Percentiles rank a stretch among this genome's conserved stretches.
These are phyloP conservation scores for Colletotrichum sp. DNA, from an alignment of 2,329 filamentous ascomycete species.

Conservation along the genomic window DNA sequence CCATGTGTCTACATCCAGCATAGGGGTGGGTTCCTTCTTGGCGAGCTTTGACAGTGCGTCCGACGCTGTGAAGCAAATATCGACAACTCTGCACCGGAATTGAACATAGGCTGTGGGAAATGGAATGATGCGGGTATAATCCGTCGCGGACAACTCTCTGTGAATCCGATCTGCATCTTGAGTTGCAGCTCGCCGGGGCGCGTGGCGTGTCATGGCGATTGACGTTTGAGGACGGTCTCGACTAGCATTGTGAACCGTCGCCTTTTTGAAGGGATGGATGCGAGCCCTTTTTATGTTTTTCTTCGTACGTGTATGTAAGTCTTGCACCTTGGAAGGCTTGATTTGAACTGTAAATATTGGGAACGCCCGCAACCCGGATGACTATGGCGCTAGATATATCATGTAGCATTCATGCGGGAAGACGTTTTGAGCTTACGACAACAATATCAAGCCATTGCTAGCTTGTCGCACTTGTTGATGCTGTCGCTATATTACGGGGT, in stretches of 20 bases:
- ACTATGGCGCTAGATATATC: background rate
- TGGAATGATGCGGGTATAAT: background rate
- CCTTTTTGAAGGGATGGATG: fast-evolving
- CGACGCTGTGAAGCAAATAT: background rate
- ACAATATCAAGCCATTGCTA: background rate
- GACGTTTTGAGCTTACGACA: background rate
- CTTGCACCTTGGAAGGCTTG: fast-evolving
- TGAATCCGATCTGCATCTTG: background rate
- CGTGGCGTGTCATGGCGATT: background rate
- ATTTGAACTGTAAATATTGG: background rate
- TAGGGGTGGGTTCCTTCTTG: background rate
- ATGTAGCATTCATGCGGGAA: background rate
- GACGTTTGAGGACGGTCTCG: background rate
- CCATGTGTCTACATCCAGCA: background rate
- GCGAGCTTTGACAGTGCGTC: background rate
- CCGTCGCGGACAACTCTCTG: background rate
- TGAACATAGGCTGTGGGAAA: background rate
- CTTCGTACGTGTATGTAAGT: fast-evolving
- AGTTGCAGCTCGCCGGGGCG: background rate
- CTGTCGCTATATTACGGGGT: background rate
- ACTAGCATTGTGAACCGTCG: background rate
- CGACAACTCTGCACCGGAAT: background rate
- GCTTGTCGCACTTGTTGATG: background rate
- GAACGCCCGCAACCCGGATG: background rate
- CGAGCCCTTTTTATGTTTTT: background rate